Conservation (phyloP, 2,329 filamentous ascomycete species). For the Nemania diffusa region DNA sequence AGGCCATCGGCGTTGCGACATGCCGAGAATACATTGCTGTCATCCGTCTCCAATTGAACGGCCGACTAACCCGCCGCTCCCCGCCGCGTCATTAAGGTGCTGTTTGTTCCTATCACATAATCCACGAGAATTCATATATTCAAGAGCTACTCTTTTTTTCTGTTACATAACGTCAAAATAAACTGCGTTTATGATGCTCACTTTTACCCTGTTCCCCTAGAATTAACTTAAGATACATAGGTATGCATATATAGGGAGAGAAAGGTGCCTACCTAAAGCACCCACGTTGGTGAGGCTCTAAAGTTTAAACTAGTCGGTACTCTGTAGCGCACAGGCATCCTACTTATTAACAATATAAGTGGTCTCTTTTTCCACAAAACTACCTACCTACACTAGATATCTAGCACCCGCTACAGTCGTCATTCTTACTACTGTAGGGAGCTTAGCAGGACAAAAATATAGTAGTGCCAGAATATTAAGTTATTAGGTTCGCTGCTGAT, state of each 20-base stretch:
- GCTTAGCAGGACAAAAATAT: background rate
- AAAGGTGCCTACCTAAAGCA: too few species aligned
- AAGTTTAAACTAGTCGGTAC: too few species aligned
- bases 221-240: background rate
- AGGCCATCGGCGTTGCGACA: constrained; percentile 13
- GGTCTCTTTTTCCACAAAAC: too few species aligned
- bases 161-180: background rate
- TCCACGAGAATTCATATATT: background rate
- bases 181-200: too few species aligned
- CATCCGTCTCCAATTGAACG: constrained; percentile 9
- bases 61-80: too few species aligned
- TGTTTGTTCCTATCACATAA: background rate
- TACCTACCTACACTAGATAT: background rate
- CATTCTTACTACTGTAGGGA: constrained; percentile 21
- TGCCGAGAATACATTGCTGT: background rate
- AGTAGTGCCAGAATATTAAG: background rate
- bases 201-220: background rate
- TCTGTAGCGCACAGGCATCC: too few species aligned
- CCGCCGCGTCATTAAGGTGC: background rate
- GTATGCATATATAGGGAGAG: too few species aligned
- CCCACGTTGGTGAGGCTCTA: too few species aligned
- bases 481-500: too few species aligned
- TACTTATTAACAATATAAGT: too few species aligned
- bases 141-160: background rate
- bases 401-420: constrained; percentile 13